phyloP scores from a whole-genome alignment of 202 grass and related monocot genomes.

The Thinopyrum obtusiflorum region DNA sequence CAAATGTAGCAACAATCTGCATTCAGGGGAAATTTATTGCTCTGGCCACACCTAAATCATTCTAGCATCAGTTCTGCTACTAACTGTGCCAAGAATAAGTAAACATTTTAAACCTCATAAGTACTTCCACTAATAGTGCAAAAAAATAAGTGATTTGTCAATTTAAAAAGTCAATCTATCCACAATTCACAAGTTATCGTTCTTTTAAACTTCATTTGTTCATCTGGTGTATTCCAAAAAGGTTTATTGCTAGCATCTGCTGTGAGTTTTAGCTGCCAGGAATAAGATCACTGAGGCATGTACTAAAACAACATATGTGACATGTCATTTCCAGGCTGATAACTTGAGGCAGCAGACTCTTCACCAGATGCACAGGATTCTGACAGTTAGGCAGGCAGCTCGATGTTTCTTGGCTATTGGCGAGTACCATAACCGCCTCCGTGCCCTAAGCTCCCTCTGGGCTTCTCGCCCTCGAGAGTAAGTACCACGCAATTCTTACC shows the following conservation, averaged over 20 bases:
- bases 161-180: not conserved
- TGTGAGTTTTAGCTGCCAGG: conserved; percentile 16
- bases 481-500: conserved; percentile 17
- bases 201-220: conserved; percentile 23
- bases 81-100: not conserved
- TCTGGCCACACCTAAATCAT: not conserved
- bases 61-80: conserved; percentile 6
- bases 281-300: not conserved
- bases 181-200: not conserved
- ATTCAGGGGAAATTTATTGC: not conserved
- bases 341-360: conserved; percentile 90
- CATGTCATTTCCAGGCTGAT: conserved; percentile 61
- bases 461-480: conserved; percentile 77
- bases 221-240: not conserved
- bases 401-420: conserved; percentile 79
- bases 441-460: conserved; percentile 82
- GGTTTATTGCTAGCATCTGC: not conserved
- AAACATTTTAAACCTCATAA: conserved; percentile 9
- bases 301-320: conserved; percentile 17
- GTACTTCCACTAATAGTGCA: not conserved
- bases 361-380: conserved; percentile 82
- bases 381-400: conserved; percentile 81
- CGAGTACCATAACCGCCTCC: conserved; percentile 72
- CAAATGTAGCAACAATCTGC: conserved; percentile 3
- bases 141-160: conserved; percentile 23